Conservation (phyloP, 345 rosid species). For the Anacardium occidentale region DNA sequence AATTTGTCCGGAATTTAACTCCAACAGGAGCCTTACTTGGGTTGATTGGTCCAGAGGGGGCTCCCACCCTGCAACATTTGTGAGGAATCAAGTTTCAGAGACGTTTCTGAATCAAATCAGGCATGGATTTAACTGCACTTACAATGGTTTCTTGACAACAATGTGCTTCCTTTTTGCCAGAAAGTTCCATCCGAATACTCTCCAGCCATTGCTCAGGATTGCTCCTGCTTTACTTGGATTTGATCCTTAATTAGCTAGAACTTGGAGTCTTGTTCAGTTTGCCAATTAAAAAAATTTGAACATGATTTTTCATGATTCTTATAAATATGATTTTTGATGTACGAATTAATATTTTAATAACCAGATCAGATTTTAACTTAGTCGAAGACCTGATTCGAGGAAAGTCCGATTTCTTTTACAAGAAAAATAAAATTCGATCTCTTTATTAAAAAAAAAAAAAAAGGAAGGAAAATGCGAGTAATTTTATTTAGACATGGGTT, state of each 20-base stretch:
- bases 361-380: too few relatives aligned
- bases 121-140: slow-evolving; percentile 25
- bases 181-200: slow-evolving; percentile 35
- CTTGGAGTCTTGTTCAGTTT: too few relatives aligned
- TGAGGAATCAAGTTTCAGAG: slow-evolving; percentile 26
- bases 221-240: slow-evolving; percentile 29
- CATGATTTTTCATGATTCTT: too few relatives aligned
- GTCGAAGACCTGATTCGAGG: too few relatives aligned
- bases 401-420: too few relatives aligned
- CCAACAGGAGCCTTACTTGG: slow-evolving; percentile 36
- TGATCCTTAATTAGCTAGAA: neutral
- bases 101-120: slow-evolving; percentile 25
- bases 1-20: slow-evolving; percentile 18
- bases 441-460: too few relatives aligned
- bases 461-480: too few relatives aligned
- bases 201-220: slow-evolving; percentile 31
- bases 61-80: slow-evolving; percentile 31
- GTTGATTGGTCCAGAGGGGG: slow-evolving; percentile 41
- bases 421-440: too few relatives aligned
- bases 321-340: too few relatives aligned
- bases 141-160: slow-evolving; percentile 17
- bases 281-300: too few relatives aligned
- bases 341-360: too few relatives aligned
- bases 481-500: too few relatives aligned
- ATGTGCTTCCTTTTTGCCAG: slow-evolving; percentile 39